A percentile compares a stretch with the other conserved stretches of the same genome.
Evolutionary conservation across 331 rosid genomes (phyloP).

Genomic region (Pyracantha coccinea): DNA sequence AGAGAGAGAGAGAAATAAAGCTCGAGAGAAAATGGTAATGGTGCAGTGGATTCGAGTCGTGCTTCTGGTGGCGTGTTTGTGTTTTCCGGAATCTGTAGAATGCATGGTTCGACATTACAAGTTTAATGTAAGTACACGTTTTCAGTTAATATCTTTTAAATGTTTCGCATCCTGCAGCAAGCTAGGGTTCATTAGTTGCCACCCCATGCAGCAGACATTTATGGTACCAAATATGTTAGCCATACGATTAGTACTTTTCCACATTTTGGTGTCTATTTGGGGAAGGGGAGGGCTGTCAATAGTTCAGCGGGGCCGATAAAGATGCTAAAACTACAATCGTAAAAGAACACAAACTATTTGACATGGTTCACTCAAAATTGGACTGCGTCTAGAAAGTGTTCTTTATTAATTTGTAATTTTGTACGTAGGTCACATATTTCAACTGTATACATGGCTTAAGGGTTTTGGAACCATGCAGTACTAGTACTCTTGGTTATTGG

Average conservation of each 20-base stretch:
- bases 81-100: constrained; percentile 46
- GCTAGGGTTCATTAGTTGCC: not conserved
- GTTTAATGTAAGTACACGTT: constrained; percentile 53
- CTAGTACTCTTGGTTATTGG: too few relatives aligned
- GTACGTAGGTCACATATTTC: too few relatives aligned
- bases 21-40: constrained; percentile 15
- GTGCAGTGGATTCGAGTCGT: constrained; percentile 22
- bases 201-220: not conserved
- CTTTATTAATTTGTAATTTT: too few relatives aligned
- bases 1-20: not conserved
- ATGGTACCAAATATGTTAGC: too few relatives aligned
- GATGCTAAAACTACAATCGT: not conserved
- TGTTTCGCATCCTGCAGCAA: not conserved
- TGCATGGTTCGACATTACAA: constrained; percentile 75
- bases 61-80: constrained; percentile 29
- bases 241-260: too few relatives aligned
- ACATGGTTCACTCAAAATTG: not conserved
- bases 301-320: too few relatives aligned
- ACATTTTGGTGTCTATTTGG: too few relatives aligned
- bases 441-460: too few relatives aligned
- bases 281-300: too few relatives aligned
- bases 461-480: too few relatives aligned
- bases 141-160: not conserved
- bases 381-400: too few relatives aligned
- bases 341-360: not conserved